Percentiles rank a stretch among this genome's conserved stretches.
These are phyloP conservation scores for Euphorbia pulcherrima DNA, from an alignment of 345 rosid genomes.

Conservation along the genomic window DNA sequence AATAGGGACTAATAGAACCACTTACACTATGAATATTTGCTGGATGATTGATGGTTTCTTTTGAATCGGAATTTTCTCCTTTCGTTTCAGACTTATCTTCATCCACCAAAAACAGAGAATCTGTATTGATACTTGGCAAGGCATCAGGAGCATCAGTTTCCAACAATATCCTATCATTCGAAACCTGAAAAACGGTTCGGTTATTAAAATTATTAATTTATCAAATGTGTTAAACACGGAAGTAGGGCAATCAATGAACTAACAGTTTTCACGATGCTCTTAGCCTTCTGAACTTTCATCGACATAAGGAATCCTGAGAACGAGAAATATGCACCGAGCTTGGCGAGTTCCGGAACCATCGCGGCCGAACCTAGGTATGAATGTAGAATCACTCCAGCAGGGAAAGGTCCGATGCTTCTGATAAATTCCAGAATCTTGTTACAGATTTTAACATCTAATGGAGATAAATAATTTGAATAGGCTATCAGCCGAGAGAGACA, in stretches of 20 bases:
- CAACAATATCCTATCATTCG: constrained; percentile 71
- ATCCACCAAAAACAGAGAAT: constrained; percentile 43
- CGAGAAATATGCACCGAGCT: constrained; percentile 88
- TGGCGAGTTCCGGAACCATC: constrained; percentile 92
- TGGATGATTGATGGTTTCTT: constrained; percentile 74
- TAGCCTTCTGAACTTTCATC: constrained; percentile 71
- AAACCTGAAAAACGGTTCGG: constrained; percentile 44
- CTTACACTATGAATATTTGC: constrained; percentile 71
- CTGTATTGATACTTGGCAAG: constrained; percentile 48
- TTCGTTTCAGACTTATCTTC: constrained; percentile 33
- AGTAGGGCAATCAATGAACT: constrained; percentile 22
- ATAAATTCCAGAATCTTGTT: background rate
- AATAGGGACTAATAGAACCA: constrained; percentile 1
- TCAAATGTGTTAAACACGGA: background rate
- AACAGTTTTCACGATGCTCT: constrained; percentile 64
- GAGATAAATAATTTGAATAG: background rate
- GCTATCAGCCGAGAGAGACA: background rate
- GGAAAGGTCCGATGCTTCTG: constrained; percentile 79
- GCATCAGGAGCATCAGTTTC: constrained; percentile 98
- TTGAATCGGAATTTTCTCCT: constrained; percentile 25
- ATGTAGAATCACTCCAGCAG: constrained; percentile 79
- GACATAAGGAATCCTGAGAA: constrained; percentile 86
- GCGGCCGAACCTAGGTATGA: constrained; percentile 84
- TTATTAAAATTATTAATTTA: constrained; percentile 2
- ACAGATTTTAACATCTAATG: constrained; percentile 1